phyloP scores from a whole-genome alignment of 148 eudicot species.

The Suaeda aralocaspica region DNA sequence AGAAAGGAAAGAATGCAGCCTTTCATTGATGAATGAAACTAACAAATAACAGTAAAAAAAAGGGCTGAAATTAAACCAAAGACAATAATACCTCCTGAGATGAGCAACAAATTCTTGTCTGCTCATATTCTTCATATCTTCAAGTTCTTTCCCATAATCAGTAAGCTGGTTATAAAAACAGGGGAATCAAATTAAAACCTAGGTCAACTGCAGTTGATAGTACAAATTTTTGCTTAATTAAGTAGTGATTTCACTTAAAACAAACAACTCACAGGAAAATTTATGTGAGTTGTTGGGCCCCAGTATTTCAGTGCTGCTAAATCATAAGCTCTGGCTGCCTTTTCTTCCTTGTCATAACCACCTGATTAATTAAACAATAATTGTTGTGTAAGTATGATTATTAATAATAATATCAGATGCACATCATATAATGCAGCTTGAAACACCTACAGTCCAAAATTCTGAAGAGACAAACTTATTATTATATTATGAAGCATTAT shows the following conservation, averaged over 20 bases:
- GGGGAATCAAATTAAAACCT: not conserved
- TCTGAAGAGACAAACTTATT: too few species aligned
- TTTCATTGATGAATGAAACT: not conserved
- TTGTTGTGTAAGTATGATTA: not conserved
- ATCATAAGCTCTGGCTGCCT: slow-evolving; percentile 84
- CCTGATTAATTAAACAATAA: slow-evolving; percentile 29
- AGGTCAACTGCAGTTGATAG: not conserved
- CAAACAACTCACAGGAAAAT: slow-evolving; percentile 52
- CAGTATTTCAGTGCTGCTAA: slow-evolving; percentile 78
- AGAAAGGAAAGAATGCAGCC: not conserved
- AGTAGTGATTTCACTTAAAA: not conserved
- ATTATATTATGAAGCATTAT: too few species aligned
- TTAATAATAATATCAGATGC: too few species aligned
- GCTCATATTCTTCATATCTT: slow-evolving; percentile 90
- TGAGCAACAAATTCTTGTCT: slow-evolving; percentile 98
- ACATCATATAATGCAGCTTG: too few species aligned
- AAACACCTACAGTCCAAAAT: too few species aligned
- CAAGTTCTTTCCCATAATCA: slow-evolving; percentile 67
- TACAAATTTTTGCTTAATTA: not conserved
- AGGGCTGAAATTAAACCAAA: too few species aligned
- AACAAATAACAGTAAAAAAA: slow-evolving; percentile 18
- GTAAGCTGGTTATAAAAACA: slow-evolving; percentile 37
- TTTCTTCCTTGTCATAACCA: slow-evolving; percentile 85
- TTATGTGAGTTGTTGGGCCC: slow-evolving; percentile 78
- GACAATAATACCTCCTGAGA: too few species aligned